Conservation (phyloP, 23 red algal species). For the Gracilaria gracilis region DNA sequence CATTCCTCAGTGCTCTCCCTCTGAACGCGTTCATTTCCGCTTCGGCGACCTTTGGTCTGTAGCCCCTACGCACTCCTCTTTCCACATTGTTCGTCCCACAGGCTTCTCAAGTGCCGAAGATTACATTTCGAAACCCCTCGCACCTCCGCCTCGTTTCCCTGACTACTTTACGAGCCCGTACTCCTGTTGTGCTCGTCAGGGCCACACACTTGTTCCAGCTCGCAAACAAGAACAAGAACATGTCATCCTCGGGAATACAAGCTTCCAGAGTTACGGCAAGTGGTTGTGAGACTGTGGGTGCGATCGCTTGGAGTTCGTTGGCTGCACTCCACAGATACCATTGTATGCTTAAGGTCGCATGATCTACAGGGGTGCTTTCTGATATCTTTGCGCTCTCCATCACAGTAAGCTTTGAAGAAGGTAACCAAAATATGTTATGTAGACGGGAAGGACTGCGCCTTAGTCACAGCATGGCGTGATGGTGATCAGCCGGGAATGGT, state of each 20-base stretch:
- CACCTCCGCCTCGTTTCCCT: constrained; percentile 12
- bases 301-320: constrained; percentile 16
- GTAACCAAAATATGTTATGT: too few relatives aligned
- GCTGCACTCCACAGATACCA: constrained; percentile 39
- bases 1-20: neutral
- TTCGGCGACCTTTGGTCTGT: neutral
- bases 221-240: constrained; percentile 48
- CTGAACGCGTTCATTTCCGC: constrained; percentile 8
- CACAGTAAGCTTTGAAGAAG: too few relatives aligned
- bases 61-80: constrained; percentile 6
- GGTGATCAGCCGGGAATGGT: too few relatives aligned
- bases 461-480: too few relatives aligned
- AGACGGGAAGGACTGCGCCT: too few relatives aligned
- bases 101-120: constrained; percentile 19
- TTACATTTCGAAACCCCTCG: constrained; percentile 7
- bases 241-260: constrained; percentile 11
- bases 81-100: constrained; percentile 19
- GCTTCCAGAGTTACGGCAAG: neutral
- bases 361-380: neutral
- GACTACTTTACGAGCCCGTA: constrained; percentile 23
- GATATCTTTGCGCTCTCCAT: neutral
- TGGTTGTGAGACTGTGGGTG: constrained; percentile 36
- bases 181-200: constrained; percentile 8
- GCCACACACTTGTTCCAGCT: constrained; percentile 33
- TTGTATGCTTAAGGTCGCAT: neutral